Conservation (phyloP, 495 filamentous ascomycete species). For the Acidiella bohemica region DNA sequence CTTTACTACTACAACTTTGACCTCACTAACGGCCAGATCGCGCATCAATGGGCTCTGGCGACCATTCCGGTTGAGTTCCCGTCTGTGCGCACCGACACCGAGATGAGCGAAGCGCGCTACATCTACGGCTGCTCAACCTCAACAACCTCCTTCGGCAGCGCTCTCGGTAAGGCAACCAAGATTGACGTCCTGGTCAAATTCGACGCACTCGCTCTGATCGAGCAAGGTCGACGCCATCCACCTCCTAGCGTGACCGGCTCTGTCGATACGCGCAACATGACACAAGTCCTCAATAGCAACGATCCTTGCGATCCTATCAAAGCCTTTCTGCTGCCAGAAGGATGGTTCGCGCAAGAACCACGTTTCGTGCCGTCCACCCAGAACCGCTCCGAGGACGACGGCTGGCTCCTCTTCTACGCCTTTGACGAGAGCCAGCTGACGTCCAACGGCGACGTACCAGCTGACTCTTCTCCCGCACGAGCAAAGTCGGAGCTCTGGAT, state of each 20-base stretch:
- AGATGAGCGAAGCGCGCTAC: conserved; percentile 41
- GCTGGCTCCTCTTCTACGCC: conserved; percentile 47
- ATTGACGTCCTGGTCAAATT: conserved; percentile 49
- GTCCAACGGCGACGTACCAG: conserved; percentile 9
- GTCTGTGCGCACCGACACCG: conserved; percentile 34
- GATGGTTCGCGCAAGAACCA: conserved; percentile 50
- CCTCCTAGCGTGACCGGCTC: conserved; percentile 38
- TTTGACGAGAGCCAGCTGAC: conserved; percentile 45
- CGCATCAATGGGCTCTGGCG: conserved; percentile 47
- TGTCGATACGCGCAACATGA: conserved; percentile 39
- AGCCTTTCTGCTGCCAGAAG: conserved; percentile 42
- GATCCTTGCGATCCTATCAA: conserved; percentile 41
- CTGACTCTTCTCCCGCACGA: neutral
- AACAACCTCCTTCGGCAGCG: conserved; percentile 36
- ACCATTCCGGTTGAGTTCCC: conserved; percentile 53
- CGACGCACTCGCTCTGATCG: conserved; percentile 37
- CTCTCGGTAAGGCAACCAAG: conserved; percentile 43
- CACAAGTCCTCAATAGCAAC: conserved; percentile 31
- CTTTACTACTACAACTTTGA: conserved; percentile 52
- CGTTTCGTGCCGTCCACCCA: conserved; percentile 42
- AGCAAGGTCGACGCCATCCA: conserved; percentile 28
- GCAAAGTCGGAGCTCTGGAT: conserved; percentile 52
- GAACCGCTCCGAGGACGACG: conserved; percentile 39
- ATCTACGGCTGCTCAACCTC: conserved; percentile 44
- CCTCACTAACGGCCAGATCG: conserved; percentile 31